Percentiles rank a stretch among this genome's conserved stretches.
phyloP scores from a whole-genome alignment of 306 rosid genomes.

The Styphnolobium japonicum region DNA sequence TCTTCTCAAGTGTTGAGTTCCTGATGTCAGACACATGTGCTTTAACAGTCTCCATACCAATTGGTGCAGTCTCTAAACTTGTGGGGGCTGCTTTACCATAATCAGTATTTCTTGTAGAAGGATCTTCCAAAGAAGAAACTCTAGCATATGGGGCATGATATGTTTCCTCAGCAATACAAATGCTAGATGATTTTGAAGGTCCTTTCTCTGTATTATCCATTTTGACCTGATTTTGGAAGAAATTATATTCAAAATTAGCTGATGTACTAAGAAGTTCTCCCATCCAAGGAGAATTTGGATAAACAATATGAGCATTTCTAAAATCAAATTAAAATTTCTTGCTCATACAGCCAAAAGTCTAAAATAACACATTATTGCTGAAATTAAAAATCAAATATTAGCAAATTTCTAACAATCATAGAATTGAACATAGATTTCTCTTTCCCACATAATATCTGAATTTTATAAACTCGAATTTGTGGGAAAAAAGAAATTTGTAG shows the following conservation, averaged over 20 bases:
- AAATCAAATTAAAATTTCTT: neutral
- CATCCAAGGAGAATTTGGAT: constrained; percentile 12
- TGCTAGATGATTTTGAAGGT: constrained; percentile 44
- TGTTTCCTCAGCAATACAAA: constrained; percentile 31
- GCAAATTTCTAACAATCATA: neutral
- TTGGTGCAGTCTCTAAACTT: constrained; percentile 42
- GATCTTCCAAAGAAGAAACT: constrained; percentile 81
- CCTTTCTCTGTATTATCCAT: constrained; percentile 40
- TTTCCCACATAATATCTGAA: neutral
- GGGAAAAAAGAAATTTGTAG: neutral
- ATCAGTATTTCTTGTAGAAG: constrained; percentile 64
- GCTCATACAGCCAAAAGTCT: neutral
- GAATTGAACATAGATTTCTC: neutral
- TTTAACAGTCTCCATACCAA: constrained; percentile 47
- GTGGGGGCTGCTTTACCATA: constrained; percentile 60
- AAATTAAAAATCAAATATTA: constrained; percentile 1
- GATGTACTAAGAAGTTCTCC: neutral
- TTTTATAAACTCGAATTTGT: neutral
- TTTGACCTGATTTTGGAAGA: constrained; percentile 46
- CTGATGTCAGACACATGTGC: constrained; percentile 57
- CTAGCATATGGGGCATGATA: constrained; percentile 75
- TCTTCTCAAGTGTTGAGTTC: constrained; percentile 67
- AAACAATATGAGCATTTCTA: neutral
- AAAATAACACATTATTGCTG: neutral
- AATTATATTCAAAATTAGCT: constrained; percentile 13